Percentiles rank a stretch among this genome's conserved stretches.
phyloP scores from a whole-genome alignment of 108 stramenopile genomes.

The Pseudonitzschia pungens region DNA sequence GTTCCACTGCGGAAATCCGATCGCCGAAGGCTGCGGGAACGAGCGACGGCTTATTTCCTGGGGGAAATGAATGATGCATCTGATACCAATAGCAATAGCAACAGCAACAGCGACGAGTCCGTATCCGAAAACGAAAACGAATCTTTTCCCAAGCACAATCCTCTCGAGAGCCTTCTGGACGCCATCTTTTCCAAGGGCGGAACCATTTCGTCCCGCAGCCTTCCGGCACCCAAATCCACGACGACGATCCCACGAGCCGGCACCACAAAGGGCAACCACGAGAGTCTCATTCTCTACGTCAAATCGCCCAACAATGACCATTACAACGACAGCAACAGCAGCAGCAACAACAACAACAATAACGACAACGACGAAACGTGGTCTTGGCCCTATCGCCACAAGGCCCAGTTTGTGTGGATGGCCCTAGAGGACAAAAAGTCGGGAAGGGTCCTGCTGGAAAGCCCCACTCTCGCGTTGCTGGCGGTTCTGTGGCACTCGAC shows the following conservation, averaged over 20 bases:
- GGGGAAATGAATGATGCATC: background rate
- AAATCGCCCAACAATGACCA: slow-evolving; percentile 13
- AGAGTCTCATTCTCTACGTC: slow-evolving; percentile 33
- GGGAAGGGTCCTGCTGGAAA: slow-evolving; percentile 9
- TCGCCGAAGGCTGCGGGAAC: slow-evolving; percentile 53
- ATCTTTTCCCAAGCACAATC: background rate
- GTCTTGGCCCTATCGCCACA: slow-evolving; percentile 28
- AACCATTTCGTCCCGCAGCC: slow-evolving; percentile 33
- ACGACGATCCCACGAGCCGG: slow-evolving; percentile 20
- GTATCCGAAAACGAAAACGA: slow-evolving; percentile 14
- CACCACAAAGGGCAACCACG: slow-evolving; percentile 9
- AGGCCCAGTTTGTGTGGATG: slow-evolving; percentile 40
- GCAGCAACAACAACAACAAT: background rate
- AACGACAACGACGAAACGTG: background rate
- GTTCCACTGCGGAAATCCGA: slow-evolving; percentile 76
- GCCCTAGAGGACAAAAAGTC: slow-evolving; percentile 26
- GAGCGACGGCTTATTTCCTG: slow-evolving; percentile 37
- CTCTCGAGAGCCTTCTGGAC: background rate
- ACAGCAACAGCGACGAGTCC: background rate
- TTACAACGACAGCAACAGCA: background rate
- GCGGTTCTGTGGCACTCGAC: slow-evolving; percentile 9
- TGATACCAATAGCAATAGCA: too few species aligned
- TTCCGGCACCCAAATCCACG: slow-evolving; percentile 32
- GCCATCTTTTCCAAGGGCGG: slow-evolving; percentile 38
- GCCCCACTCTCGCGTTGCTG: slow-evolving; percentile 35